Base-by-base conservation (phyloP, 345 rosid genomes). In the Eucalyptus caleyi region DNA sequence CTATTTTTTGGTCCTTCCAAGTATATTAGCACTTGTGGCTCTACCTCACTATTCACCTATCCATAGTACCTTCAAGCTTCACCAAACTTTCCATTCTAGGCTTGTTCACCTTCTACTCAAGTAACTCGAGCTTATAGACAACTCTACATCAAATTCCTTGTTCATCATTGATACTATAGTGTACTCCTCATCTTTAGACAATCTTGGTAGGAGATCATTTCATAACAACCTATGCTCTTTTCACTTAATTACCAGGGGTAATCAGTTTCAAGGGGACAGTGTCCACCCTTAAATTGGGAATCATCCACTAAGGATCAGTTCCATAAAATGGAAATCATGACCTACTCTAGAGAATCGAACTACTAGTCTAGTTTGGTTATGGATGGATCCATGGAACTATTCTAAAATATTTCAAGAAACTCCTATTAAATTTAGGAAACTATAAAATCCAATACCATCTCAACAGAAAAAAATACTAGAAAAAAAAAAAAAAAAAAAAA, bases 221-320 rank as follows among this genome's bases (percentile, higher is more conserved):
- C 53, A 50, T 50, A 50, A 50, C 53, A 50, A 50, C 19, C 1
- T 50, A 50, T 50, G 7, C 19, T 50, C 1, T 50, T 50, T 50
- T 50, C 53, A 50, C 7, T 6, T 50, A 50, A 50, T 50, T 50
- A 50, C 1, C 0, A 50, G 7, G 19, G 19, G 19, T 15, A 19
- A 50, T 50, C 0, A 16, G 1, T 50, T 50, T 50, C 7, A 50
- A 50, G 51, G 18, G 51, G 18, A 50, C 3, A 14, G 0, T 50
- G 15, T 50, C 7, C 18, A 50, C 3, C 51, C 1, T 50, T 1
- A 50, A 50, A 50, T 15, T 50, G 3, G 0, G 0, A 50, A 5
- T 50, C 51, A 50, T 0, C 51, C 18, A 50, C 51, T 50, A 50
- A 50, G 7, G 0, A 50, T 50, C 1, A 15, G 3, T 50, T 50